Percentiles rank a stretch among this genome's conserved stretches.
Evolutionary conservation across 2,329 filamentous ascomycete genomes (phyloP).

Genomic region (Coniochaeta hoffmannii): DNA sequence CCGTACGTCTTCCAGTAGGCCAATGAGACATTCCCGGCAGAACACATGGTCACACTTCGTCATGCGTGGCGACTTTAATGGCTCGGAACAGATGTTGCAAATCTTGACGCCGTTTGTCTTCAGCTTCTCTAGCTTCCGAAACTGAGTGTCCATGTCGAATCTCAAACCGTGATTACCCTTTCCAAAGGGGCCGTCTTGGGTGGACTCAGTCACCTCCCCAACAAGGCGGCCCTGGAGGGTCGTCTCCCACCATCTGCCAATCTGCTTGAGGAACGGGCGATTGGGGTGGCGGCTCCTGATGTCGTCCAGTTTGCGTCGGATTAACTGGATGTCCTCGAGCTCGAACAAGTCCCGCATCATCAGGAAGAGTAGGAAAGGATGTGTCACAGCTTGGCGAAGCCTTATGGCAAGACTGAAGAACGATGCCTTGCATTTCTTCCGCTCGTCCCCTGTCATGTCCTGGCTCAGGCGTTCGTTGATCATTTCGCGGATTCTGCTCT

Average conservation of each 20-base stretch:
- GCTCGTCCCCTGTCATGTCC: not conserved
- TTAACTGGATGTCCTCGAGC: constrained; percentile 4
- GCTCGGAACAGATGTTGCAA: constrained; percentile 3
- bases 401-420: constrained; percentile 5
- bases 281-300: not conserved
- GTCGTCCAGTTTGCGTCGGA: not conserved
- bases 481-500: not conserved
- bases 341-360: constrained; percentile 6
- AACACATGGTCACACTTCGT: constrained; percentile 26
- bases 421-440: not conserved
- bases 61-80: not conserved
- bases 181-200: not conserved
- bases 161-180: not conserved
- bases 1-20: not conserved
- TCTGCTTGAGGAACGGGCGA: constrained; percentile 6
- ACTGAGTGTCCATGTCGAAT: constrained; percentile 4
- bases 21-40: constrained; percentile 18
- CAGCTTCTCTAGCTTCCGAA: not conserved
- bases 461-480: not conserved
- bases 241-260: constrained; percentile 8
- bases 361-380: constrained; percentile 10
- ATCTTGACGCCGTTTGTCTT: constrained; percentile 1
- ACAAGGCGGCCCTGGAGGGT: not conserved
- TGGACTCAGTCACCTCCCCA: not conserved
- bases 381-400: constrained; percentile 8